phyloP scores from a whole-genome alignment of 2,329 filamentous ascomycete genomes.

The Cladosporium cucumerinum region DNA sequence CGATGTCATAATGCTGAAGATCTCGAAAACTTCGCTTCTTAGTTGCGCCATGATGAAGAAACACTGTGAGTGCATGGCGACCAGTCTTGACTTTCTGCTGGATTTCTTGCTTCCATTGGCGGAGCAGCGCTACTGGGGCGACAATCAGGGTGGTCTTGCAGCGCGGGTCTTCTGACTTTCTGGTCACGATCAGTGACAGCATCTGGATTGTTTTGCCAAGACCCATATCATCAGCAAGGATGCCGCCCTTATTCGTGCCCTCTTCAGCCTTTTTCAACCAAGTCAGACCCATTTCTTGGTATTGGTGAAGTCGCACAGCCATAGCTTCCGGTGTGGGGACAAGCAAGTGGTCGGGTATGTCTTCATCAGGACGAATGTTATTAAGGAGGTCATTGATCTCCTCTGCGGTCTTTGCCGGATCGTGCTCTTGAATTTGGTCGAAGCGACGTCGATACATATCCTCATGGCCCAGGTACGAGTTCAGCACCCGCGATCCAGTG shows the following conservation, averaged over 20 bases:
- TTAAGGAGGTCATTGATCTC: slow-evolving; percentile 68
- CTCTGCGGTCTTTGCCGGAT: slow-evolving; percentile 55
- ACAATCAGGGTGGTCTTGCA: slow-evolving; percentile 77
- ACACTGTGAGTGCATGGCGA: slow-evolving; percentile 58
- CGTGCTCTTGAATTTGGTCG: slow-evolving; percentile 31
- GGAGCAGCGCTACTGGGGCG: slow-evolving; percentile 73
- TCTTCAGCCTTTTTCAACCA: slow-evolving; percentile 76
- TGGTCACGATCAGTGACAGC: slow-evolving; percentile 69
- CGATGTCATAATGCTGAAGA: slow-evolving; percentile 66
- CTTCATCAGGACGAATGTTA: slow-evolving; percentile 69
- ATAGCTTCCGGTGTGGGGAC: slow-evolving; percentile 69
- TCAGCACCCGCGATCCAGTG: slow-evolving; percentile 19
- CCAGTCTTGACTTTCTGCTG: slow-evolving; percentile 60
- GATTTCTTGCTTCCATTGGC: slow-evolving; percentile 84
- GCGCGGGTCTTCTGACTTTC: slow-evolving; percentile 57
- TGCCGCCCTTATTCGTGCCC: slow-evolving; percentile 68
- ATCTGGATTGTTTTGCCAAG: slow-evolving; percentile 82
- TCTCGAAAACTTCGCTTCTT: slow-evolving; percentile 59
- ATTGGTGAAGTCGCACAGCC: slow-evolving; percentile 67
- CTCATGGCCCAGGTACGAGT: slow-evolving; percentile 26
- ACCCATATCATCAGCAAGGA: slow-evolving; percentile 79
- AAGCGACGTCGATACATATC: slow-evolving; percentile 27
- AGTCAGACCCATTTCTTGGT: slow-evolving; percentile 73
- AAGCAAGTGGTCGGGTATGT: slow-evolving; percentile 51
- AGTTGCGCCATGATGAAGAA: slow-evolving; percentile 62